Conservation (phyloP, 768 basidiomycete genomes). For the Termitomyces sp. region DNA sequence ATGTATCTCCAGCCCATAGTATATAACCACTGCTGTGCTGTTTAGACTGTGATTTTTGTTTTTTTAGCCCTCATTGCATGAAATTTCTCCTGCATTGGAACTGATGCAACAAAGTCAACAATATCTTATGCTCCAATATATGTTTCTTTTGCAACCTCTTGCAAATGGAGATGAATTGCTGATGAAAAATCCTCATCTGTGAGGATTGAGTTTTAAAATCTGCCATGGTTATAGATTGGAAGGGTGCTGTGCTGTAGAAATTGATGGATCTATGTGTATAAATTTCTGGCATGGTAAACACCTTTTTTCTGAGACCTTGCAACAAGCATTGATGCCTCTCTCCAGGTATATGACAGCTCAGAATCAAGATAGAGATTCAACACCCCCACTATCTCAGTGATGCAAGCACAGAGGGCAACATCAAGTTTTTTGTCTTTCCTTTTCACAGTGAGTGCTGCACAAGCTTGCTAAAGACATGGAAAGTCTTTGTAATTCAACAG, state of each 20-base stretch:
- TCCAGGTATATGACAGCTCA: constrained; percentile 28
- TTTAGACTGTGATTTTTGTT: too few relatives aligned
- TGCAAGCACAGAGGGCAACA: constrained; percentile 24
- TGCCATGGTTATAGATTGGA: not conserved
- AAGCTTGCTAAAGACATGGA: too few relatives aligned
- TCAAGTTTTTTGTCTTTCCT: constrained; percentile 28
- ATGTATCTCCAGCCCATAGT: not conserved
- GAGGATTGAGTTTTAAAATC: not conserved
- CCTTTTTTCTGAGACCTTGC: constrained; percentile 20
- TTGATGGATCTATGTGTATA: constrained; percentile 11
- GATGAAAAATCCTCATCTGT: not conserved
- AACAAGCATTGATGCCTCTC: constrained; percentile 27
- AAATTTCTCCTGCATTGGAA: too few relatives aligned
- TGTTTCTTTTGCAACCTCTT: not conserved
- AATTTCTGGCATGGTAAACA: constrained; percentile 22
- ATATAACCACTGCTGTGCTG: too few relatives aligned
- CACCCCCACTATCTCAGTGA: constrained; percentile 21
- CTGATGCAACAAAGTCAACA: not conserved
- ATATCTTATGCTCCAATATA: not conserved
- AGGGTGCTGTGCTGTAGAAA: constrained; percentile 13
- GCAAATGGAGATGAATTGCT: not conserved
- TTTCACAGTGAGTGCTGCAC: constrained; percentile 12
- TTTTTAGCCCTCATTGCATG: too few relatives aligned
- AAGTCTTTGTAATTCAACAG: not conserved
- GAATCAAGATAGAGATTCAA: constrained; percentile 28